Base-by-base conservation (phyloP, 2,329 filamentous ascomycete genomes). In the Fusarium fujikuroi region DNA sequence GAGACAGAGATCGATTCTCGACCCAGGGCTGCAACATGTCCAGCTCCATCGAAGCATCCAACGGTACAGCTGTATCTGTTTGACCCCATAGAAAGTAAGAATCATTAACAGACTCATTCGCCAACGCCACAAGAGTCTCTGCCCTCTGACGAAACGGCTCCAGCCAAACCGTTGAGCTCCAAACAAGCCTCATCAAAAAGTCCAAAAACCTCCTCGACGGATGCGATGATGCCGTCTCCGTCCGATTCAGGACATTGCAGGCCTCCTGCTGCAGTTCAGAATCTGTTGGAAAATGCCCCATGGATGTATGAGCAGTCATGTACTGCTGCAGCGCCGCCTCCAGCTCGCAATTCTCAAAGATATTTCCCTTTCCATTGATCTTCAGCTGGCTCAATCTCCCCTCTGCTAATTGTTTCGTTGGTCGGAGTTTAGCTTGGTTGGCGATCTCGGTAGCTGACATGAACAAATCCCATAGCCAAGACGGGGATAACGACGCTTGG, bases 321-420 rank as follows among this genome's bases (percentile, higher is more conserved):
- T 75, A 70, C 5, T 73, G 72, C 7, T 69, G 60, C 2, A 75
- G 8, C 2, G 72, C 19, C 10, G 70, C 47, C 23, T 75, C 72
- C 2, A 75, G 60, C 44, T 75, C 72, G 3, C 72, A 75, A 5
- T 74, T 74, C 34, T 74, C 72, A 52, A 74, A 74, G 2, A 74
- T 74, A 12, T 72, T 73, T 4, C 72, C 69, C 25, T 74, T 75
- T 7, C 72, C 68, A 2, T 75, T 74, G 2, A 75, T 75, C n/a
- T 75, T 73, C 1, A 75, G 5, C 1, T 74, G 72, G 14, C 72
- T 74, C 0, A 75, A 14, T 7, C 72, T 18, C 1, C 68, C 65
- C 16, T 74, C 69, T 1, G 72, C 60, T 2, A 75, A 12, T 7
- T 75, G 72, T 1, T 75, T 75, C 0, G 69, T 74, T 0, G 72